These are phyloP conservation scores for Talaromyces ruber DNA, from an alignment of 495 filamentous ascomycete genomes.

Conservation along the genomic window DNA sequence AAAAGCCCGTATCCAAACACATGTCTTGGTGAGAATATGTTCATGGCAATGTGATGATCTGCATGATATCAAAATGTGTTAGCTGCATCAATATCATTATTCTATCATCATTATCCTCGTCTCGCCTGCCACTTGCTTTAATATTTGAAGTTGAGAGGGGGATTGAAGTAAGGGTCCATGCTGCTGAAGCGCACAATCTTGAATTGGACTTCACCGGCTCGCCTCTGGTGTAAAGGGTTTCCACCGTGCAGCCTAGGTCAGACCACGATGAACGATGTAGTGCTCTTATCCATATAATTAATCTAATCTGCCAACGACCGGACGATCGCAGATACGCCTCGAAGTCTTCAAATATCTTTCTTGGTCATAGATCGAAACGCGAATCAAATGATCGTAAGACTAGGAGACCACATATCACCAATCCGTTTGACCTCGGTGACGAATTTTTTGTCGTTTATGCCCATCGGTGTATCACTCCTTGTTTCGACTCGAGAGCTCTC, in stretches of 20 bases:
- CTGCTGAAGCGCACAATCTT: background rate
- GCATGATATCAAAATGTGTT: background rate
- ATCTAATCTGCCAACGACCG: background rate
- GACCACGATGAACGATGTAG: background rate
- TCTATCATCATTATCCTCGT: background rate
- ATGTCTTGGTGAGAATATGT: background rate
- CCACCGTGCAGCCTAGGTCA: background rate
- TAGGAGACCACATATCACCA: constrained; percentile 58
- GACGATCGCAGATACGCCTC: background rate
- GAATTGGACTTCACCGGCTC: background rate
- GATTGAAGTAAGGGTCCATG: background rate
- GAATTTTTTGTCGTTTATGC: constrained; percentile 77
- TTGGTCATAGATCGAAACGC: background rate
- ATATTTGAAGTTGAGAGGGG: background rate
- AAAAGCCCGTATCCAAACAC: background rate
- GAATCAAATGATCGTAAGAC: constrained; percentile 31
- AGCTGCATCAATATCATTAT: background rate
- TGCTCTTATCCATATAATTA: background rate
- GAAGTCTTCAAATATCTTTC: background rate
- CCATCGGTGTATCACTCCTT: constrained; percentile 30
- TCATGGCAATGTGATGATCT: background rate
- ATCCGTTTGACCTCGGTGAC: constrained; percentile 74
- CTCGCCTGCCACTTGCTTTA: background rate
- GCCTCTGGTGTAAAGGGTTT: background rate
- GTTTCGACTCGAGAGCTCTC: constrained; percentile 31